Base-by-base conservation (phyloP, 176 grass and related monocot genomes). In the Saccharum spontaneum region DNA sequence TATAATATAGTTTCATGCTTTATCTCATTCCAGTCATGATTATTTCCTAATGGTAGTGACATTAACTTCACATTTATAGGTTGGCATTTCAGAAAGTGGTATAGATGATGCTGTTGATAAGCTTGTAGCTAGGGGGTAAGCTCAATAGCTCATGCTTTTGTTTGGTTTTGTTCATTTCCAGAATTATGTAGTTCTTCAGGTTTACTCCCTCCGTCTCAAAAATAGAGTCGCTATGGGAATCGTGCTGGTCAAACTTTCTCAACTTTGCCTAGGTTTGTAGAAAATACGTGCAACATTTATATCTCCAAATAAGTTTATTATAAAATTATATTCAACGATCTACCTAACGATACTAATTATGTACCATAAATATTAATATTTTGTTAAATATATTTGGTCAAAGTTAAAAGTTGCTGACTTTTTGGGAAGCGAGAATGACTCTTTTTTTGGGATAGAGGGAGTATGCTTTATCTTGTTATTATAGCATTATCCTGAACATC, bases 1-100 rank as follows among this genome's bases (percentile, higher is more conserved):
- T 72, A 23, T 1, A 72, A 63, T 73, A 60, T 10, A 38, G n/a
- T 71, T 72, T 71, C 13, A 52, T 90, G 73, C 62, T 76, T 75
- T 79, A 64, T 64, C 68, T 22, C 5, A 8, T 37, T n/a, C 81
- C 14, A 38, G 20, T n/a, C 69, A 69, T 67, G 39, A 64, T 50
- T 77, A 24, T 49, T 16, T 60, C 43, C 38, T 79, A 38, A 67
- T 77, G 61, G 57, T 65, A 60, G 17, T 20, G 83, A 61, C 24
- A 46, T 64, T 85, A 75, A 79, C 28, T 17, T 67, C 73, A 82
- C 62, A 73, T 86, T 14, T 83, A 76, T 85, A 98, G 96, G 96
- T 98, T 93, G 96, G 96, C 57, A 90, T 98, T 88, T 90, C 93
- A 79, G 93, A 98, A 71, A 86, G 77, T 83, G 96, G 96, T 84